A percentile compares a stretch with the other conserved stretches of the same genome.
phyloP scores from a whole-genome alignment of 2,329 filamentous ascomycete genomes.

The Canariomyces notabilis region DNA sequence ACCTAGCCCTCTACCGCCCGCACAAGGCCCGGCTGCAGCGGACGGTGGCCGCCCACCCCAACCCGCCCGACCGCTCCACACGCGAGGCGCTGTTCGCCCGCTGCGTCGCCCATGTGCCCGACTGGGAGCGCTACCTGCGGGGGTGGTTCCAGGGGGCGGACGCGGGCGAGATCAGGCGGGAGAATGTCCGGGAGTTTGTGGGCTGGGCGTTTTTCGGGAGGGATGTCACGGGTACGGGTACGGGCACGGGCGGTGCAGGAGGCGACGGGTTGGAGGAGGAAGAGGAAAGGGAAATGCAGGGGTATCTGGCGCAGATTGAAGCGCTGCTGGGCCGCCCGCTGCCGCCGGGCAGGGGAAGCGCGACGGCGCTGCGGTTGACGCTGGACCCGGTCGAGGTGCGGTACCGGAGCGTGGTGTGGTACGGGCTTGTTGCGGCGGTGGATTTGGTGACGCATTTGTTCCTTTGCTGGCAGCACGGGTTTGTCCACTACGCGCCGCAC shows the following conservation, averaged over 20 bases:
- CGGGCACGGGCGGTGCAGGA: not conserved
- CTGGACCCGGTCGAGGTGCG: conserved; percentile 58
- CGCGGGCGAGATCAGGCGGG: conserved; percentile 52
- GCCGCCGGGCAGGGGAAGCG: conserved; percentile 49
- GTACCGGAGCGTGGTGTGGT: conserved; percentile 62
- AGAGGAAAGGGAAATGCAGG: conserved; percentile 38
- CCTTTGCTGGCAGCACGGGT: conserved; percentile 42
- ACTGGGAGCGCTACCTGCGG: conserved; percentile 52
- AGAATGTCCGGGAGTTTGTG: conserved; percentile 64
- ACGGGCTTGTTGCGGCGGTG: conserved; percentile 50
- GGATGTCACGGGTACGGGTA: not conserved
- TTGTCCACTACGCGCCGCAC: conserved; percentile 45
- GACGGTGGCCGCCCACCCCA: conserved; percentile 35
- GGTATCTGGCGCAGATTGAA: conserved; percentile 50
- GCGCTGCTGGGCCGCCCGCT: conserved; percentile 46
- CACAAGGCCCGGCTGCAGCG: conserved; percentile 37
- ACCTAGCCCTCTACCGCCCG: conserved; percentile 39
- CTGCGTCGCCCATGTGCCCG: conserved; percentile 50
- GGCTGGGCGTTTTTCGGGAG: conserved; percentile 62
- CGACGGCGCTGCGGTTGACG: conserved; percentile 56
- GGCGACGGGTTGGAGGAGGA: conserved; percentile 24
- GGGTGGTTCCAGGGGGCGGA: conserved; percentile 63
- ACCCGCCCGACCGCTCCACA: conserved; percentile 39
- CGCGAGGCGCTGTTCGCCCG: conserved; percentile 52
- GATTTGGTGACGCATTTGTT: conserved; percentile 46